Evolutionary conservation across 2,329 filamentous ascomycete species (phyloP).

Genomic region (Aspergillus alliaceus): DNA sequence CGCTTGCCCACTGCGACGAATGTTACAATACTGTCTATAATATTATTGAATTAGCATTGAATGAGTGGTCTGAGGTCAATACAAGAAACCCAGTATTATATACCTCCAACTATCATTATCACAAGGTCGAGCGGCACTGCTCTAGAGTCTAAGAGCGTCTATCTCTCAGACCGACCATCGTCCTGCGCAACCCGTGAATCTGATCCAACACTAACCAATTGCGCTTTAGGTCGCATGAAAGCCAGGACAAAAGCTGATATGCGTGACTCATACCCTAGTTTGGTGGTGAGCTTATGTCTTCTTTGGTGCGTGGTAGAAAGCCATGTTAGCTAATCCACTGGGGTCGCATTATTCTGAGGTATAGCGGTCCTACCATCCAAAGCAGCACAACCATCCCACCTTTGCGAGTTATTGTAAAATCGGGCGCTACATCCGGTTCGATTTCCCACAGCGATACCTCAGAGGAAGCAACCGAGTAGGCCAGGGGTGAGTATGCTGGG

Average conservation of each 20-base stretch:
- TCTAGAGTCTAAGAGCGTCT: neutral
- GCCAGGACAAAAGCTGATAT: neutral
- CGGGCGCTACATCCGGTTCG: neutral
- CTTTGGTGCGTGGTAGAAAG: neutral
- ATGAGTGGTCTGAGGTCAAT: neutral
- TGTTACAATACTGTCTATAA: neutral
- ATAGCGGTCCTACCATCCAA: neutral
- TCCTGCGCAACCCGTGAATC: neutral
- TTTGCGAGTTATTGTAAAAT: neutral
- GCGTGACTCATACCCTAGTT: neutral
- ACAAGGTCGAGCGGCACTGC: neutral
- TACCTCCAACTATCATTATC: neutral
- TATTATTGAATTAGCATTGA: neutral
- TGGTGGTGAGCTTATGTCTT: neutral
- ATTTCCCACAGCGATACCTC: neutral
- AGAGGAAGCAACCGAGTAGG: neutral
- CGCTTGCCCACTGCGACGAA: neutral
- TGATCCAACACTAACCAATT: neutral
- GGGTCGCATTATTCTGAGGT: neutral
- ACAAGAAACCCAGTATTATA: neutral
- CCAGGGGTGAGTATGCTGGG: neutral
- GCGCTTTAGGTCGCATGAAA: neutral
- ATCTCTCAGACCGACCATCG: neutral
- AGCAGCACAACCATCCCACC: neutral
- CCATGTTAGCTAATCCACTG: neutral